These are phyloP conservation scores for Ligustrum vulgare DNA, from an alignment of 257 asterid genomes.

Conservation along the genomic window DNA sequence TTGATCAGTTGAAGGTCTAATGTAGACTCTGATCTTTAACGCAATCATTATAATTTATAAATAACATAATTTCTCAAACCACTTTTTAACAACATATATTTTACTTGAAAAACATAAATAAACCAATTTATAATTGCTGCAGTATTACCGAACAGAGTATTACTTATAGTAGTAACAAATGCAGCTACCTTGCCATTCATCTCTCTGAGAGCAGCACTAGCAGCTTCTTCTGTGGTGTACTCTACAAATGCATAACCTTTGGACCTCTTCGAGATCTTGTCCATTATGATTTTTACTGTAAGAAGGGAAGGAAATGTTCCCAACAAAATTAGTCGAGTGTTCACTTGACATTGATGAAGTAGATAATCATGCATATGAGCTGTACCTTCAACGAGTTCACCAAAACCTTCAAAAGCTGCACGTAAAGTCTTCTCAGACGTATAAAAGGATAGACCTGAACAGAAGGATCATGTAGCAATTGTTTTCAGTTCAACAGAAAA, in stretches of 20 bases:
- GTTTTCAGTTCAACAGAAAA: constrained; percentile 14
- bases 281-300: constrained; percentile 94
- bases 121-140: no score
- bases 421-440: constrained; percentile 88
- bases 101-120: no score
- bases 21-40: no score
- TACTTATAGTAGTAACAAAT: neutral
- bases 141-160: neutral
- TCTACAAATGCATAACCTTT: constrained; percentile 88
- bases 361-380: neutral
- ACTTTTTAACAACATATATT: no score
- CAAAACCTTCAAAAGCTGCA: constrained; percentile 88
- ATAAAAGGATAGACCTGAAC: constrained; percentile 84
- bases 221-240: constrained; percentile 91
- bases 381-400: constrained; percentile 80
- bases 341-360: neutral
- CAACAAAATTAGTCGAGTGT: neutral
- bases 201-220: constrained; percentile 71
- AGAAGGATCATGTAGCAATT: constrained; percentile 11
- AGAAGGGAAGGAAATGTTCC: constrained; percentile 6
- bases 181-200: constrained; percentile 88
- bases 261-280: constrained; percentile 94
- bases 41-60: no score
- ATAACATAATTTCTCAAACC: no score
- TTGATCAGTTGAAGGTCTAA: neutral